Conservation (phyloP, 2,329 filamentous ascomycete genomes). For the Hortaea werneckii region DNA sequence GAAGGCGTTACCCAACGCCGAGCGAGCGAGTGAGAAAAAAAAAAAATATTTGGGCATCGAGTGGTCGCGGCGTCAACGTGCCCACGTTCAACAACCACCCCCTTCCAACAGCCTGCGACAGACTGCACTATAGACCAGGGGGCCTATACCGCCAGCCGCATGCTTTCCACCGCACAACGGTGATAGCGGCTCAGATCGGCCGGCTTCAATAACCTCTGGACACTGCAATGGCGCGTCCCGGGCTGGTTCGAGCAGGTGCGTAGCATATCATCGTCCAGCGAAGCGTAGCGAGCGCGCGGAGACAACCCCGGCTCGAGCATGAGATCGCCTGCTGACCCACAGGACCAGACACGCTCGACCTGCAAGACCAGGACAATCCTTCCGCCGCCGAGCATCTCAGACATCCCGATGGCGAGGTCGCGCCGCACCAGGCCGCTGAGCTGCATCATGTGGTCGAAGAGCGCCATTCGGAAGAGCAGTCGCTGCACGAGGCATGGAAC, state of each 20-base stretch:
- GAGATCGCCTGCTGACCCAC: background rate
- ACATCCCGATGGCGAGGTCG: slow-evolving; percentile 48
- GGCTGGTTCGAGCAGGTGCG: slow-evolving; percentile 3
- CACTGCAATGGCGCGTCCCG: slow-evolving; percentile 1
- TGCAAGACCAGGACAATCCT: slow-evolving; percentile 73
- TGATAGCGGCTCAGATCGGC: too few species aligned
- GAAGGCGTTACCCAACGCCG: too few species aligned
- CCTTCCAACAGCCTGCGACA: too few species aligned
- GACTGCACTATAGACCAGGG: too few species aligned
- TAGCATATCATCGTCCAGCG: background rate
- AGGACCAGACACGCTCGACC: slow-evolving; percentile 75
- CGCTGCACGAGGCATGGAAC: slow-evolving; percentile 48
- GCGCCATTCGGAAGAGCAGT: slow-evolving; percentile 58
- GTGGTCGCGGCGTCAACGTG: too few species aligned
- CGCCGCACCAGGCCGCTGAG: slow-evolving; percentile 76
- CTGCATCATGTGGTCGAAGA: slow-evolving; percentile 73
- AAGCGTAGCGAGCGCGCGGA: background rate
- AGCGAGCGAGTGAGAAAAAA: too few species aligned
- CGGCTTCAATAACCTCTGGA: background rate
- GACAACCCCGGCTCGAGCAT: background rate
- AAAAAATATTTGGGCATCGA: too few species aligned
- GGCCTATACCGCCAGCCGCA: too few species aligned
- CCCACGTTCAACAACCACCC: too few species aligned
- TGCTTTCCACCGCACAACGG: too few species aligned
- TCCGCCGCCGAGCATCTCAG: slow-evolving; percentile 73